Evolutionary conservation across 805 yeast species (phyloP), one percentile per base, ranked within the genome.

Genomic region (Candida fluviatilis): DNA sequence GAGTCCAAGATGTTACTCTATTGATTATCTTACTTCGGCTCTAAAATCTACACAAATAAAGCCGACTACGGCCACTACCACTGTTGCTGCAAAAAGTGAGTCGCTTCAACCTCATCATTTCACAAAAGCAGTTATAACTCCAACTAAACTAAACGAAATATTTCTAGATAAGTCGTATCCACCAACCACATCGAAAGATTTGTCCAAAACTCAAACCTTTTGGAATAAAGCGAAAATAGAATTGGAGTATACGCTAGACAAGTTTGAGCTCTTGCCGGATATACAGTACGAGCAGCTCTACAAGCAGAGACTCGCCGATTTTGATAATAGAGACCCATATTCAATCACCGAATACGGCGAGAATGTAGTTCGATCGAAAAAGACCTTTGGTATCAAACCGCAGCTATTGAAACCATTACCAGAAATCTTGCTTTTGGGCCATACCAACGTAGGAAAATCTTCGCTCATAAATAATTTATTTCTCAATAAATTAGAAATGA

Each of bases 361-460:
- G 12, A 45, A 44, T 18, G 25, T 51, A 8, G 34, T 32, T 8
- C 29, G 36, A 4, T 52, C 60, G 5, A 46, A 49, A 37, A 53
- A 54, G 32, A 45, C 62, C 3, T 61, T 62, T 40, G 68, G 68
- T 2, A 52, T 60, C 14, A 43, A 41, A 12, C 62, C 84, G 10
- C 47, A 43, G 15, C 41, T 51, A n/a, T 42, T 62, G 18, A 44
- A 39, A 27, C 57, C 60, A 12, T 49, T 67, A 5, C 95, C 96
- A 0, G 96, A 88, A 51, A 75, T 88, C 4, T 64, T 83, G 3
- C 70, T 89, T 34, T 49, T 89, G 32, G 96, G 97, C 0, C 75
- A 86, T 45, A 82, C 95, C 34, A 89, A 89, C 49, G 89, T 82
- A 5, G 97, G 96, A 0, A 89, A 89, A 54, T 85, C 95, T 0